Evolutionary conservation across 169 alveolate species (phyloP).

Genomic region (Plasmodium berghei): DNA sequence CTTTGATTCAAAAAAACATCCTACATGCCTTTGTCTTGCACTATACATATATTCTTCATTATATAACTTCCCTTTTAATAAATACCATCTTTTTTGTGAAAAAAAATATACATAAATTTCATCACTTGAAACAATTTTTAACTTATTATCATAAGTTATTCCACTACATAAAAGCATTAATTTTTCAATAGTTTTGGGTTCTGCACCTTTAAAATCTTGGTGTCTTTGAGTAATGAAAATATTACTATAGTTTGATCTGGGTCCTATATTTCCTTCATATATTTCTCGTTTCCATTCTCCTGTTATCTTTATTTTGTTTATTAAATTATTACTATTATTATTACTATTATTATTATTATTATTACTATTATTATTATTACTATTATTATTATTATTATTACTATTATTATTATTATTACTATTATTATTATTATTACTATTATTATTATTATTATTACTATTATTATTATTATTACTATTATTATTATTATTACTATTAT

Average conservation of each 20-base stretch:
- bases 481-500: not conserved
- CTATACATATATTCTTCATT: conserved; percentile 83
- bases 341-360: not conserved
- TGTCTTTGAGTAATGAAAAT: conserved; percentile 90
- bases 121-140: conserved; percentile 83
- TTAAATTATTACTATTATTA: not conserved
- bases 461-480: not conserved
- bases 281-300: conserved; percentile 88
- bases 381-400: not conserved
- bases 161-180: conserved; percentile 87
- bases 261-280: conserved; percentile 89
- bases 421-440: not conserved
- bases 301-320: conserved; percentile 23
- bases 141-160: conserved; percentile 78
- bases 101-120: conserved; percentile 85
- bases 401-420: not conserved
- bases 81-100: conserved; percentile 86
- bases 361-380: not conserved
- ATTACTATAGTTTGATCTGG: conserved; percentile 89
- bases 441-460: not conserved
- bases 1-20: conserved; percentile 86
- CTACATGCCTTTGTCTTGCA: conserved; percentile 87
- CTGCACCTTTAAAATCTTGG: conserved; percentile 86
- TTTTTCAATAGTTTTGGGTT: conserved; percentile 86
- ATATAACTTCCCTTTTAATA: conserved; percentile 80